Base-by-base conservation (phyloP, 768 basidiomycete genomes). In the Mycena venus region DNA sequence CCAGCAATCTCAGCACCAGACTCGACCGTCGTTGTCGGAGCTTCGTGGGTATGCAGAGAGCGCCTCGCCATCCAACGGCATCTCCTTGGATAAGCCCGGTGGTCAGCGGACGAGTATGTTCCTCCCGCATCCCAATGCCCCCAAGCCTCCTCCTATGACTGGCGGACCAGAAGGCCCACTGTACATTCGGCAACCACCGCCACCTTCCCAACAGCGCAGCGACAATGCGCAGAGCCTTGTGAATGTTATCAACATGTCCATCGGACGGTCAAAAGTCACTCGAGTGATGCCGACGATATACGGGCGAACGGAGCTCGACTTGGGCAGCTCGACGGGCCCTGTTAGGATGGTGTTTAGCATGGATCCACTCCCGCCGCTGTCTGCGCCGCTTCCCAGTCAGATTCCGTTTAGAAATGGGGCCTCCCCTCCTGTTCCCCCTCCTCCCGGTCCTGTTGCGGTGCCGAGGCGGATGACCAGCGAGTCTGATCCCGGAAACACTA, bases 101-200 rank as follows among this genome's bases (percentile, higher is more conserved):
- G 77, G 73, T 12, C 78, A 78, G 14, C 84, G 88, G 27, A 81
- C 84, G 23, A 87, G 87, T 61, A 75, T 90, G 25, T 91, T 91
- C 73, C 82, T 88, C 42, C 90, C 90, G 0, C 90, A 91, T 75
- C 90, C 90, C 1, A 88, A 88, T 79, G 90, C 90, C 5, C 90
- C 90, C 10, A 90, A 88, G n/a, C 63, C 86, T 9, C 82, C 36
- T 31, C 78, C 77, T 53, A 25, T 63, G 21, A 68, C 75, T 15
- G 68, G 65, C 44, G 60, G 61, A 19, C 44, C 53, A 8, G 75
- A 75, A 36, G 74, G 75, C 42, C 71, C 75, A 1, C 47, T 73
- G 70, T 74, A 76, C 31, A 73, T 73, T 21, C 56, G 74, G 29
- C 53, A 60, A n/a, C 62, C 72, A 12, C 77, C 75, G 4, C 77